Conservation (phyloP, 306 rosid species). For the Amphicarpaea edgeworthii region DNA sequence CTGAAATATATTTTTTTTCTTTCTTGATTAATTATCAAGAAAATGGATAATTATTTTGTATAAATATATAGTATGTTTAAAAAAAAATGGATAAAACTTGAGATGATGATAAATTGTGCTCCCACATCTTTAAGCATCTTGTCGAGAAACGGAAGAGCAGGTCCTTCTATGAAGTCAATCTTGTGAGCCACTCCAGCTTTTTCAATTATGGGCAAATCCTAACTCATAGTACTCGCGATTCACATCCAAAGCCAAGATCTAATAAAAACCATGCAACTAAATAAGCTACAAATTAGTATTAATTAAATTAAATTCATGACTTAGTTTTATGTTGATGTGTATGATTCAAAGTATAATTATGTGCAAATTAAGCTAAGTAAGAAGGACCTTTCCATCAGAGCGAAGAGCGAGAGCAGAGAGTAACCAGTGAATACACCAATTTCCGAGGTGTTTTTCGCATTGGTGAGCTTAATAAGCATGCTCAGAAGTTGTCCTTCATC, state of each 20-base stretch:
- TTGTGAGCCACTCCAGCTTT: constrained; percentile 87
- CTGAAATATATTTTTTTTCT: not conserved
- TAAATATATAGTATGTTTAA: no score
- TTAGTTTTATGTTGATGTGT: not conserved
- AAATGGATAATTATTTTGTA: no score
- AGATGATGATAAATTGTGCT: not conserved
- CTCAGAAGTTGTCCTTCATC: constrained; percentile 88
- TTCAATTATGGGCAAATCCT: constrained; percentile 74
- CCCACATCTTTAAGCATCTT: constrained; percentile 66
- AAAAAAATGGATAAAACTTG: not conserved
- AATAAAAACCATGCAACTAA: not conserved
- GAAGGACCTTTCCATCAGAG: constrained; percentile 74
- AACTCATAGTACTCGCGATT: constrained; percentile 80
- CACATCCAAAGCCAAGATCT: constrained; percentile 91
- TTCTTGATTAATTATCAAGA: no score
- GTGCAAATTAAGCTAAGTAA: not conserved
- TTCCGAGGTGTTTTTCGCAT: constrained; percentile 90
- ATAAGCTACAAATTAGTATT: not conserved
- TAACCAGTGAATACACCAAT: constrained; percentile 96
- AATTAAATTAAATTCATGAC: not conserved
- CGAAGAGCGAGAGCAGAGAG: constrained; percentile 93
- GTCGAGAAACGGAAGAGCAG: constrained; percentile 85
- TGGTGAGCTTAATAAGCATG: constrained; percentile 78
- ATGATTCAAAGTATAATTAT: not conserved
- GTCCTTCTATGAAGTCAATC: constrained; percentile 90